Conservation (phyloP, 768 basidiomycete species). For the Russula sp. region DNA sequence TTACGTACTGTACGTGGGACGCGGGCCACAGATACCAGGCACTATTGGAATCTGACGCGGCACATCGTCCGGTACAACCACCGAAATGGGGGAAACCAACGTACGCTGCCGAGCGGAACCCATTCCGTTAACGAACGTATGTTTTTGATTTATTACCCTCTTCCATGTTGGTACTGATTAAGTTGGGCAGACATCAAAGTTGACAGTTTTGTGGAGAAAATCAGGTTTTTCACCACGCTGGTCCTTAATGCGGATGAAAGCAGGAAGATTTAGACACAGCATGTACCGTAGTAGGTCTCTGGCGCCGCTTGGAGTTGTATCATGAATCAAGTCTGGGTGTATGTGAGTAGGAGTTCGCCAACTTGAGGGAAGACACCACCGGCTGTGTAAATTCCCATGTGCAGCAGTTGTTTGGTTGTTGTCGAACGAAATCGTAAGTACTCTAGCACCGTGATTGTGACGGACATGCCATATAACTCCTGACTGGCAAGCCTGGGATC, state of each 20-base stretch:
- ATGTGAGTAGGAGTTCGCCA: too few relatives aligned
- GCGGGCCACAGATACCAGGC: slow-evolving; percentile 3
- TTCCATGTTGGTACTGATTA: neutral
- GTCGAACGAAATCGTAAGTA: too few relatives aligned
- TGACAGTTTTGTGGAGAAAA: slow-evolving; percentile 52
- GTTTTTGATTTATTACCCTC: slow-evolving; percentile 22
- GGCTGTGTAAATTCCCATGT: too few relatives aligned
- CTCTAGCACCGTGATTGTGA: too few relatives aligned
- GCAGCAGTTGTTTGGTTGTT: too few relatives aligned
- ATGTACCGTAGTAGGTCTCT: too few relatives aligned
- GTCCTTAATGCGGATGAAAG: slow-evolving; percentile 62
- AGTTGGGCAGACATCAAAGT: slow-evolving; percentile 37
- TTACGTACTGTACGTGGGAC: neutral
- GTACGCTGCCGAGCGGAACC: slow-evolving; percentile 19
- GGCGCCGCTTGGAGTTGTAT: too few relatives aligned
- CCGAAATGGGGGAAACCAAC: slow-evolving; percentile 28
- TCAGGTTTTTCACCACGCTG: slow-evolving; percentile 56
- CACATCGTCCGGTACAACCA: slow-evolving; percentile 19
- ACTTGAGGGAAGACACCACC: too few relatives aligned
- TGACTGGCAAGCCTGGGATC: too few relatives aligned
- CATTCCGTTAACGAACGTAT: slow-evolving; percentile 50
- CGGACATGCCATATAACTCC: too few relatives aligned
- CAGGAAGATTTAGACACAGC: neutral
- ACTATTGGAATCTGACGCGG: slow-evolving; percentile 14
- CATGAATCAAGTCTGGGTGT: too few relatives aligned